Evolutionary conservation across 208 protist species (phyloP).

Genomic region (Trypanosoma congolense): DNA sequence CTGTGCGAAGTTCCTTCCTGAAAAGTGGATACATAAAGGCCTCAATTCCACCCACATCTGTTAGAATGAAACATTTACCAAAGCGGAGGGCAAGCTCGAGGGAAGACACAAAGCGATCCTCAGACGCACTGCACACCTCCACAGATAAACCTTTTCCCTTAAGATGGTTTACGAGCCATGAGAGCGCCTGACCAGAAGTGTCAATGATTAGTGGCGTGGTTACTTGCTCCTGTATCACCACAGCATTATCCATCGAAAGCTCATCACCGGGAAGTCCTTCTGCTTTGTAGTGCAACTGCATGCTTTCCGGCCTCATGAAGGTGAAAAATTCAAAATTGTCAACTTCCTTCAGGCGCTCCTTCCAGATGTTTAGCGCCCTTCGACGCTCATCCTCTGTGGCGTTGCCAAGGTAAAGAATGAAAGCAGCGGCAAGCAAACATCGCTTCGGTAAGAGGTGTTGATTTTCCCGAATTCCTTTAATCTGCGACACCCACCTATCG

Average conservation of each 20-base stretch:
- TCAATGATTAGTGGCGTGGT: slow-evolving; percentile 95
- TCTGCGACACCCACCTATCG: slow-evolving; percentile 90
- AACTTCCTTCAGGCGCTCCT: slow-evolving; percentile 56
- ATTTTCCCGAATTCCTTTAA: slow-evolving; percentile 65
- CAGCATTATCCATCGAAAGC: slow-evolving; percentile 97
- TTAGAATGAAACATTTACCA: slow-evolving; percentile 97
- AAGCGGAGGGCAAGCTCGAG: slow-evolving; percentile 97
- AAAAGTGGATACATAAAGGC: slow-evolving; percentile 95
- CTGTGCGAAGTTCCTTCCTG: slow-evolving; percentile 87
- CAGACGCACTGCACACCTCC: slow-evolving; percentile 89
- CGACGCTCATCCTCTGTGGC: slow-evolving; percentile 86
- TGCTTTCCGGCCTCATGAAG: slow-evolving; percentile 94
- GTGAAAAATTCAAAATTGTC: slow-evolving; percentile 86
- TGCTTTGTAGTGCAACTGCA: slow-evolving; percentile 94
- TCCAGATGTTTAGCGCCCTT: slow-evolving; percentile 75
- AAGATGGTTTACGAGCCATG: slow-evolving; percentile 90
- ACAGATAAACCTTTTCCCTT: slow-evolving; percentile 70
- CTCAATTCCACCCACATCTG: slow-evolving; percentile 95
- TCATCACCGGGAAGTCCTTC: slow-evolving; percentile 94
- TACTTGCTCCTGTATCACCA: slow-evolving; percentile 91
- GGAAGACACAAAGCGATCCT: slow-evolving; percentile 91
- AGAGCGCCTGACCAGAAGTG: slow-evolving; percentile 87
- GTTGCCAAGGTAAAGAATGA: slow-evolving; percentile 93
- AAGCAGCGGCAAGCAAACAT: slow-evolving; percentile 85
- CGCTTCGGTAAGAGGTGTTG: slow-evolving; percentile 73